Evolutionary conservation across 306 rosid genomes (phyloP).

Genomic region (Quercus rubra): DNA sequence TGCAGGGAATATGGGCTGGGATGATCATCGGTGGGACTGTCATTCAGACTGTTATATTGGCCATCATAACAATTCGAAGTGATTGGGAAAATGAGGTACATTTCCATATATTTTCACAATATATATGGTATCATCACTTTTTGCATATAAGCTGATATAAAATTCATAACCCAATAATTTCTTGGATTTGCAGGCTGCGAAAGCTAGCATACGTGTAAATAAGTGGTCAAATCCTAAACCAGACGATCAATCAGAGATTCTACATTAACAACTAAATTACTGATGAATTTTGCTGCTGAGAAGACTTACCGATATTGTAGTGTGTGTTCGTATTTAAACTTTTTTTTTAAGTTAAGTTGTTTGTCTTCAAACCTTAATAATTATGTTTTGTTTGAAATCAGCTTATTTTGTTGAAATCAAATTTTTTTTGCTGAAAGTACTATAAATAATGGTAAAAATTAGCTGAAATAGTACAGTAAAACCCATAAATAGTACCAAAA

Average conservation of each 20-base stretch:
- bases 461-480: fast-evolving
- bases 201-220: conserved; percentile 32
- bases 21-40: conserved; percentile 78
- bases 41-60: conserved; percentile 47
- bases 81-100: conserved; percentile 69
- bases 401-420: no score
- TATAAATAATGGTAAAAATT: no score
- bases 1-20: conserved; percentile 73
- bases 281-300: background rate
- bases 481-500: no score
- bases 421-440: no score
- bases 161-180: background rate
- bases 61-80: conserved; percentile 34
- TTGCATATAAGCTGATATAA: background rate
- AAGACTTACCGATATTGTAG: background rate
- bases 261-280: background rate
- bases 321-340: no score
- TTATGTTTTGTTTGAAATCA: no score
- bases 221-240: conserved; percentile 36
- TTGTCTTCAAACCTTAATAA: no score
- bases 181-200: conserved; percentile 29
- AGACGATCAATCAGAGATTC: background rate
- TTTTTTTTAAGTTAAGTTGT: background rate
- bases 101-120: background rate
- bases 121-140: background rate